Base-by-base conservation (phyloP, 768 basidiomycete genomes). In the Chalciporus piperatus region DNA sequence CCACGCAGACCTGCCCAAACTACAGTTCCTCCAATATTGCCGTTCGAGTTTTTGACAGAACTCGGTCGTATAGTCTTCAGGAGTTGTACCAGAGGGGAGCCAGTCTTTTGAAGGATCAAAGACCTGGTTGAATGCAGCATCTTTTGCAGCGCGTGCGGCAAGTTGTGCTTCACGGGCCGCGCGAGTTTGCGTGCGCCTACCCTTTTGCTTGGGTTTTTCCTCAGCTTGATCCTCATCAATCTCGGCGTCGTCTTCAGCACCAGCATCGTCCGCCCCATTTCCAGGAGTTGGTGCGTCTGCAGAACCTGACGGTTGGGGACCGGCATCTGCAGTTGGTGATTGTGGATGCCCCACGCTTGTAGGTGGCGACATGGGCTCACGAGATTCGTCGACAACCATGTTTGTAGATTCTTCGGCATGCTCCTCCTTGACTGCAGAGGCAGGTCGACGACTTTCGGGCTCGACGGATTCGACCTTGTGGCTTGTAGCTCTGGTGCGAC, bases 21-120 rank as follows among this genome's bases (percentile, higher is more conserved):
- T 85, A 68, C 92, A 84, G 57, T 89, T 93, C 47, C 94, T 77
- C 97, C 97, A 99, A 69, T 84, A 98, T 48, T 86, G 79, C 27
- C 94, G 77, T 71, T 98, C 95, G 17, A 98, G 77, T 54, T 85
- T 84, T 53, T 83, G 80, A 66, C 95, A 97, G 54, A 91, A 89
- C 55, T 96, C 93, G 12, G 81, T 78, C 0, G 90, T 94, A 61
- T 94, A 99, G 66, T 98, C 93, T 14, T 77, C 72, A 0, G 83
- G 64, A 9, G 73, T 76, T 0, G 91, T 95, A 47, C 81, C 80
- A 2, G 78, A 73, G 8, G 94, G 94, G 7, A 96, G 70, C 93
- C 93, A 97, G 52, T 85, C 83, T 8, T 73, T 72, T 38, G 76
- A 74, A 0, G 89, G 88, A 47, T 88, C 81, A 61, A 95, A 96